Percentiles rank a stretch among this genome's conserved stretches.
These are phyloP conservation scores for Trichoderma pleuroti DNA, from an alignment of 2,329 filamentous ascomycete genomes.

Conservation along the genomic window DNA sequence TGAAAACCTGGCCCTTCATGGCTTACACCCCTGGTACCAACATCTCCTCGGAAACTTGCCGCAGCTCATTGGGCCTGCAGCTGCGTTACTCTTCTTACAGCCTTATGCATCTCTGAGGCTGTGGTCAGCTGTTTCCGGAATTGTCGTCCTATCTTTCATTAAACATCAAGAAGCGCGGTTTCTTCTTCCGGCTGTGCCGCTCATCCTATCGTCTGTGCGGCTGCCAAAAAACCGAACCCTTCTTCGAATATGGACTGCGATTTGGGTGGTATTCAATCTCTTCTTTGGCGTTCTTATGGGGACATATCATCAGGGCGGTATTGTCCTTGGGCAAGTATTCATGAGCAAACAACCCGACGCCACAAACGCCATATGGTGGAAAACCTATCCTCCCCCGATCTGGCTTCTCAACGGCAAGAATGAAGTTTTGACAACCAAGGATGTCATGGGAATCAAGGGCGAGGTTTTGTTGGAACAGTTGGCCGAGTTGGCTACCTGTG, in stretches of 20 bases:
- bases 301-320: conserved; percentile 76
- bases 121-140: conserved; percentile 70
- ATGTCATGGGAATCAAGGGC: conserved; percentile 70
- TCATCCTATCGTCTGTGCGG: conserved; percentile 70
- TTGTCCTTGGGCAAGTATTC: conserved; percentile 72
- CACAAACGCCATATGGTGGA: conserved; percentile 76
- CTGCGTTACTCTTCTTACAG: conserved; percentile 55
- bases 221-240: conserved; percentile 55
- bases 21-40: conserved; percentile 75
- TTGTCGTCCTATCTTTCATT: conserved; percentile 67
- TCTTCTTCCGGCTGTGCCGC: conserved; percentile 68
- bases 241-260: conserved; percentile 52
- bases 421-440: conserved; percentile 64
- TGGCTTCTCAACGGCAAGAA: conserved; percentile 78
- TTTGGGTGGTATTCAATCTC: conserved; percentile 69
- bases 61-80: conserved; percentile 67
- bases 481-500: conserved; percentile 58
- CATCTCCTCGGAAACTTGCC: conserved; percentile 68
- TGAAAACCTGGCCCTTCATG: conserved; percentile 70
- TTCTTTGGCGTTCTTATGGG: conserved; percentile 70
- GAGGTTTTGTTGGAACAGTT: conserved; percentile 58
- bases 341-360: conserved; percentile 67
- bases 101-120: conserved; percentile 60
- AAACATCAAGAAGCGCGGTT: conserved; percentile 80
- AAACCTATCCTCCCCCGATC: conserved; percentile 76